Conservation (phyloP, 176 grass and related monocot species). For the Eleusine coracana region DNA sequence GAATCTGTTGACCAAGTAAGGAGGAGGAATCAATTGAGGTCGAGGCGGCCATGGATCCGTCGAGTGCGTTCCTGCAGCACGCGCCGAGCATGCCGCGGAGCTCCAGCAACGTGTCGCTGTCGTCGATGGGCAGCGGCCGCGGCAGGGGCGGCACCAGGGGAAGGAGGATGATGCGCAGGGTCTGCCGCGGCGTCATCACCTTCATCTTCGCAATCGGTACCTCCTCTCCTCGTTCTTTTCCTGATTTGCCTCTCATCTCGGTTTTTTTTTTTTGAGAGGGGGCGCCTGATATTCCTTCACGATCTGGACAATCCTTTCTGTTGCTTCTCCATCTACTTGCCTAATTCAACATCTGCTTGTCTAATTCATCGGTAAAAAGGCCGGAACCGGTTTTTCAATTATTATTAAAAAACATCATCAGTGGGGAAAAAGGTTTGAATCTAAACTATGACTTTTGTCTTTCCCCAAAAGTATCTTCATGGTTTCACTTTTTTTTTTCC, state of each 20-base stretch:
- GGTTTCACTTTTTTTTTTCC: too few species aligned
- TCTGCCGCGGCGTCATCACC: slow-evolving; percentile 75
- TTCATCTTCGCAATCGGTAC: slow-evolving; percentile 90
- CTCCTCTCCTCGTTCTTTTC: not conserved
- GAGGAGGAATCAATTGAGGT: not conserved
- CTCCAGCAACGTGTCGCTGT: slow-evolving; percentile 38
- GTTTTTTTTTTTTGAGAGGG: not conserved
- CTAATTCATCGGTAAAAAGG: too few species aligned
- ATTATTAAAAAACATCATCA: too few species aligned
- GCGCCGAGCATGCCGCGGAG: not conserved
- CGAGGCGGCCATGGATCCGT: slow-evolving; percentile 37
- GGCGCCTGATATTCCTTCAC: not conserved
- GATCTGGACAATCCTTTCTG: too few species aligned
- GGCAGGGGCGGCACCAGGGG: slow-evolving; percentile 28
- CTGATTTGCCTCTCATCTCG: too few species aligned
- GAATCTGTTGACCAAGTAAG: not conserved
- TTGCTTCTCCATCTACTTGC: not conserved
- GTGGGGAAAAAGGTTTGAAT: too few species aligned
- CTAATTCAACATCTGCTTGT: not conserved
- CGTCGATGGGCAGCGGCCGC: slow-evolving; percentile 37
- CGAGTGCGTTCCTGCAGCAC: slow-evolving; percentile 39
- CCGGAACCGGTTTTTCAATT: too few species aligned
- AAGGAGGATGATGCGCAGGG: slow-evolving; percentile 47
- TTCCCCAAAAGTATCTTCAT: too few species aligned
- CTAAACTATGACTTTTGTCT: too few species aligned